Evolutionary conservation across 352 stramenopile species (phyloP).

Genomic region (Saprolegnia parasitica): DNA sequence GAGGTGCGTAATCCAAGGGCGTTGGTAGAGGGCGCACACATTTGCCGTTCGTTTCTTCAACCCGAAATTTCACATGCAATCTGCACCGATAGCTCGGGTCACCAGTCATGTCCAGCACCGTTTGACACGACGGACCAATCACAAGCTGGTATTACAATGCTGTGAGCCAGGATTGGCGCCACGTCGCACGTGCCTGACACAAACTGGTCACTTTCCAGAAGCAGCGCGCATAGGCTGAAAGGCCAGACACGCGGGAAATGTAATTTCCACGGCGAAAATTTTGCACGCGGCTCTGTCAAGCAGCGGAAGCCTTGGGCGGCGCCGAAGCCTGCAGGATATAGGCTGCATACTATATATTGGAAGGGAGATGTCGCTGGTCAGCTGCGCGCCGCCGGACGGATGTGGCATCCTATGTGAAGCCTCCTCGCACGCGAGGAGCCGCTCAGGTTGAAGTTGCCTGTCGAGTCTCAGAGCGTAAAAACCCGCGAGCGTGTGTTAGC

Average conservation of each 20-base stretch:
- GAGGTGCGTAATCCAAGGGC: not conserved
- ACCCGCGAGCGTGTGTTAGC: constrained; percentile 2
- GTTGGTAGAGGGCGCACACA: not conserved
- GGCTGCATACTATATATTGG: too few relatives aligned
- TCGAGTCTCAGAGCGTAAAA: not conserved
- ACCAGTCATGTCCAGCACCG: constrained; percentile 2
- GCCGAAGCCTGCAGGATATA: too few relatives aligned
- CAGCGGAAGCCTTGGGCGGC: too few relatives aligned
- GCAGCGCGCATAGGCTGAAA: too few relatives aligned
- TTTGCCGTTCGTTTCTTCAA: not conserved
- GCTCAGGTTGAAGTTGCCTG: not conserved
- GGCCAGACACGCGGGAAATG: too few relatives aligned
- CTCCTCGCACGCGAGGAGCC: too few relatives aligned
- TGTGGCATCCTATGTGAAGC: too few relatives aligned
- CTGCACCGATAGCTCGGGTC: not conserved
- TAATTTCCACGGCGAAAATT: too few relatives aligned
- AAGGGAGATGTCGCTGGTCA: too few relatives aligned
- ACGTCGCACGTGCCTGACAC: constrained; percentile 3
- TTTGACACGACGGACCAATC: constrained; percentile 2
- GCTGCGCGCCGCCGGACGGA: too few relatives aligned
- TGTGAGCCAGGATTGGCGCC: not conserved
- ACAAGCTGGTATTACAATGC: not conserved
- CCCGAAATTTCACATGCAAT: constrained; percentile 12
- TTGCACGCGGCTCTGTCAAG: too few relatives aligned
- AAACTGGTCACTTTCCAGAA: not conserved